Evolutionary conservation across 495 filamentous ascomycete genomes (phyloP), one percentile per base, ranked within the genome.

Genomic region (Penicillium lagena): DNA sequence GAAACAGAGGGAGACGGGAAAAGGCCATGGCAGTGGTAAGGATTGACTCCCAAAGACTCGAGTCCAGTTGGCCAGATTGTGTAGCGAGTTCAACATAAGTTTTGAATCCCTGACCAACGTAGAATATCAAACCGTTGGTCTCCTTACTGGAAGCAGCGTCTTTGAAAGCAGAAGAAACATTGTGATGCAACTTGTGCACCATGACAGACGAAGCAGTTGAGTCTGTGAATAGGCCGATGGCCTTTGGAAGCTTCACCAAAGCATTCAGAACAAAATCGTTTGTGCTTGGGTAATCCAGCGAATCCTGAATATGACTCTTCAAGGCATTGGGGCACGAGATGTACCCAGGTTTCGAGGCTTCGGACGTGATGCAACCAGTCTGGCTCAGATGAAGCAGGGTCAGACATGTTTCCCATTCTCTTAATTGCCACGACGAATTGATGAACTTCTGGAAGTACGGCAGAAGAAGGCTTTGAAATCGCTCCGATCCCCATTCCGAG

Each of bases 371-470:
- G 30, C 68, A 73, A 6, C 74, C 76, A 6, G 75, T 60, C 40
- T 77, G 70, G 12, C 78, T 74, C 50, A 95, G 73, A 13, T 78
- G 79, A 4, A 88, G 83, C 13, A 95, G 49, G 12, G 87, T 62
- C 12, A 86, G 71, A 47, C 80, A 86, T 28, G 90, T 70, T 52
- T 83, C 75, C 46, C 80, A 71, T 50, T 87, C 82, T 32, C 83
- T 77, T 9, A 73, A 62, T 29, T 70, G 70, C 89, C 89, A 95
- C 43, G 85, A 81, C 7, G 75, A 72, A 44, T 80, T 66, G 47
- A 94, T 72, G 50, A 89, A 96, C 82, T 76, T 87, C 58, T 90
- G 84, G 49, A 97, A 87, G 51, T 87, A 80, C 39, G 87, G 87
- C 10, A 89, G 68, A 9, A 94, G 67, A 9, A 96, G 71, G 40